These are phyloP conservation scores for Solanum rostratum DNA, from an alignment of 257 asterid species.

Conservation along the genomic window DNA sequence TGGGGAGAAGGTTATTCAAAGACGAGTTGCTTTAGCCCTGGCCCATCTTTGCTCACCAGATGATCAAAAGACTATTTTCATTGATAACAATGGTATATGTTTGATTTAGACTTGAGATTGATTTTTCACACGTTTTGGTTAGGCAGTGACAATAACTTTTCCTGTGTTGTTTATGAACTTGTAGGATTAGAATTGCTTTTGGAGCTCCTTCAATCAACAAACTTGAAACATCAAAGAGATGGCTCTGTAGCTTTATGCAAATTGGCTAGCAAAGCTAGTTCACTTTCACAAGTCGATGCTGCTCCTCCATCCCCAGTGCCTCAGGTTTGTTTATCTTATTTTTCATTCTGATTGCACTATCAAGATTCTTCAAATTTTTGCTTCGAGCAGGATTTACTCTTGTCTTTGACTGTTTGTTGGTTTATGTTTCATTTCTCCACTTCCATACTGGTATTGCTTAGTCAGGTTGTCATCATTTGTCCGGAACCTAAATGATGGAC, in stretches of 20 bases:
- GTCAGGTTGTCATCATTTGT: background rate
- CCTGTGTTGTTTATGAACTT: conserved; percentile 2
- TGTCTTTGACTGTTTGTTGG: background rate
- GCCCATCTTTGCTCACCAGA: conserved; percentile 92
- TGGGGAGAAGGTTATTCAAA: conserved; percentile 63
- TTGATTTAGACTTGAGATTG: background rate
- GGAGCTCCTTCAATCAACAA: conserved; percentile 72
- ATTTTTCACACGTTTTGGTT: background rate
- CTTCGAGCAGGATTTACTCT: background rate
- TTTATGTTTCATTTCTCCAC: background rate
- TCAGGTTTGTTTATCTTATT: conserved; percentile 39
- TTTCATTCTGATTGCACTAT: background rate
- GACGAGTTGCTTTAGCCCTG: conserved; percentile 85
- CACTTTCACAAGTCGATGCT: conserved; percentile 77
- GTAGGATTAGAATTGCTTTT: conserved; percentile 72
- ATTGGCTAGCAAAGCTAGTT: conserved; percentile 70
- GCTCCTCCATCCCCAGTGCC: conserved; percentile 98
- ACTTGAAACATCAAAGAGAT: conserved; percentile 57
- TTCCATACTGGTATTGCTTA: background rate
- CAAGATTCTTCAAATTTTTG: background rate
- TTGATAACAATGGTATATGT: conserved; percentile 63
- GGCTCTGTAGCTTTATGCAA: conserved; percentile 74
- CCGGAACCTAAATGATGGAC: too few species aligned
- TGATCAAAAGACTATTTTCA: conserved; percentile 70
- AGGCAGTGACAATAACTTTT: background rate